Percentiles rank a stretch among this genome's conserved stretches.
Evolutionary conservation across 2,329 filamentous ascomycete genomes (phyloP).

Genomic region (Arthrocladium fulminans): DNA sequence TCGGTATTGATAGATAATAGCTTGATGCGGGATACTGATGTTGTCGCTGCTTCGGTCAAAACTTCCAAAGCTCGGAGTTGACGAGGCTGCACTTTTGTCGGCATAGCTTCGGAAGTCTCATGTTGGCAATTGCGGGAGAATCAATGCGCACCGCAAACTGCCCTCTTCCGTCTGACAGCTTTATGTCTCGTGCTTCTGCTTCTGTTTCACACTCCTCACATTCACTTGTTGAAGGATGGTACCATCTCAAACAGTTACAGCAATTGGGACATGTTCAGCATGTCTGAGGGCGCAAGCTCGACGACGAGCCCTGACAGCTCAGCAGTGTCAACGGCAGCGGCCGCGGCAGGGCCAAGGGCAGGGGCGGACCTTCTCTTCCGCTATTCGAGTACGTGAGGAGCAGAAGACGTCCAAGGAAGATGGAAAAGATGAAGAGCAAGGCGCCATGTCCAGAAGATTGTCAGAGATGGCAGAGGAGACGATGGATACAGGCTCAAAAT

Average conservation of each 20-base stretch:
- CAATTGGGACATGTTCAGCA: conserved; percentile 18
- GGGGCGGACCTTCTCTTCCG: conserved; percentile 13
- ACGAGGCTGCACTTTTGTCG: neutral
- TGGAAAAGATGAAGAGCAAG: conserved; percentile 31
- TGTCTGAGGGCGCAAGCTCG: conserved; percentile 18
- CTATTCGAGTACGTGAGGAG: conserved; percentile 3
- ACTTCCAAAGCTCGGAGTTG: neutral
- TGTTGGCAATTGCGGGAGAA: neutral
- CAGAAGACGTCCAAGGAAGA: conserved; percentile 1
- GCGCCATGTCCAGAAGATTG: conserved; percentile 51
- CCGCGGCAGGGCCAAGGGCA: no score
- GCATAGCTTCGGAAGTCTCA: neutral
- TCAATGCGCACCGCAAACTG: no score
- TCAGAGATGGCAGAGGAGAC: conserved; percentile 53
- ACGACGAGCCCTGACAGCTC: conserved; percentile 8
- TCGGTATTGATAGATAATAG: neutral
- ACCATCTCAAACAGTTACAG: conserved; percentile 10
- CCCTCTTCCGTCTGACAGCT: no score
- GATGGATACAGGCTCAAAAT: conserved; percentile 46
- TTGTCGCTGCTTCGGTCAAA: neutral
- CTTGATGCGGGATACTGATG: neutral
- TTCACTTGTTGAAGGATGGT: conserved; percentile 16
- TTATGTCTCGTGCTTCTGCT: neutral
- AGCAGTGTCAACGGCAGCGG: no score
- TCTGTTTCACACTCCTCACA: conserved; percentile 7